These are phyloP conservation scores for Phaffomyces antillensis DNA, from an alignment of 805 yeast species.

Conservation along the genomic window DNA sequence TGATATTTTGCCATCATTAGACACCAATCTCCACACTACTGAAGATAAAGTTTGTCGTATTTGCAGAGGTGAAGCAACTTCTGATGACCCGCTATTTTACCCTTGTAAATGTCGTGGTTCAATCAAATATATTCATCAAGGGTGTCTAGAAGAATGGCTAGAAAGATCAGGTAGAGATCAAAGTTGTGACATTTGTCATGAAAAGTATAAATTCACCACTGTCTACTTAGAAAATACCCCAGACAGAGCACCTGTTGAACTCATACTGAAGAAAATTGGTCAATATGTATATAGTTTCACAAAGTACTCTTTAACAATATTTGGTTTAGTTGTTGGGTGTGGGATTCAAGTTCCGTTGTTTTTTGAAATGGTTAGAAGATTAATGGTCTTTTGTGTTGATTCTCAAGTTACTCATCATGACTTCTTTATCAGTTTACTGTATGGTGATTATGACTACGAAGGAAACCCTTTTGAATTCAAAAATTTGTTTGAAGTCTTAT, in stretches of 20 bases:
- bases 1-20: not conserved
- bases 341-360: slow-evolving; percentile 49
- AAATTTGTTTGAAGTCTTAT: slow-evolving; percentile 5
- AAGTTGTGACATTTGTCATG: slow-evolving; percentile 84
- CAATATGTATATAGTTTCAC: slow-evolving; percentile 13
- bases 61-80: slow-evolving; percentile 86
- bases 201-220: slow-evolving; percentile 61
- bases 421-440: slow-evolving; percentile 19
- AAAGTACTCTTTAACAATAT: slow-evolving; percentile 15
- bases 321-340: slow-evolving; percentile 31
- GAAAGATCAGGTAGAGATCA: slow-evolving; percentile 45
- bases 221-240: slow-evolving; percentile 65
- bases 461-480: slow-evolving; percentile 13
- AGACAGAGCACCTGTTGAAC: slow-evolving; percentile 43
- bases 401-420: slow-evolving; percentile 38
- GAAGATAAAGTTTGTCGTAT: slow-evolving; percentile 70
- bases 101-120: slow-evolving; percentile 96
- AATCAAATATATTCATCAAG: slow-evolving; percentile 88
- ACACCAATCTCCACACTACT: not conserved
- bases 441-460: slow-evolving; percentile 11
- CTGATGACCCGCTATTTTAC: slow-evolving; percentile 70
- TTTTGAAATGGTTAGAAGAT: slow-evolving; percentile 47
- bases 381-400: slow-evolving; percentile 51
- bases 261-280: slow-evolving; percentile 37
- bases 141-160: slow-evolving; percentile 86